phyloP scores from a whole-genome alignment of 1,284 basidiomycete species.

The Gomphus bonarii region DNA sequence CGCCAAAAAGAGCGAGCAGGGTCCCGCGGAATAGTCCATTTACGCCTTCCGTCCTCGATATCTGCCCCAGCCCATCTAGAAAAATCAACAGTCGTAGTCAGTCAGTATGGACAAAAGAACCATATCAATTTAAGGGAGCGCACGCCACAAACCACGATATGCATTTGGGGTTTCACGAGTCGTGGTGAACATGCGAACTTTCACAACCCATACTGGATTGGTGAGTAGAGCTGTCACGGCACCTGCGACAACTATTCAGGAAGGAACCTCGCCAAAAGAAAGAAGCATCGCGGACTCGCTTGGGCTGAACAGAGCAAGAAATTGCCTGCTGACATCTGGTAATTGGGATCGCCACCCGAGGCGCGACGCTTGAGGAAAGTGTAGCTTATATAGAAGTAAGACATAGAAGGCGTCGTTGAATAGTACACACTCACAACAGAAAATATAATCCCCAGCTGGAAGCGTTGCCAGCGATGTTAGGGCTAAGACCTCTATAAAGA shows the following conservation, averaged over 20 bases:
- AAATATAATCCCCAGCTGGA: constrained; percentile 98
- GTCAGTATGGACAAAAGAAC: background rate
- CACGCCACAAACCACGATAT: constrained; percentile 75
- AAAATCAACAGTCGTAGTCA: background rate
- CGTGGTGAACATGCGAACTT: constrained; percentile 95
- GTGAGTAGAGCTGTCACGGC: constrained; percentile 90
- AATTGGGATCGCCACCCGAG: constrained; percentile 45
- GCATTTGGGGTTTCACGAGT: constrained; percentile 49
- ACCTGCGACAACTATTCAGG: constrained; percentile 35
- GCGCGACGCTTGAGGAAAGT: constrained; percentile 86
- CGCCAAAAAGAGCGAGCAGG: constrained; percentile 82
- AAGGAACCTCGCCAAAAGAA: background rate
- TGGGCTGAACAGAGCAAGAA: constrained; percentile 89
- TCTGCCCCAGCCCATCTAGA: constrained; percentile 67
- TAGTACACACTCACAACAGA: constrained; percentile 65
- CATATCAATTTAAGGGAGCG: constrained; percentile 22
- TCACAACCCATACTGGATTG: constrained; percentile 98
- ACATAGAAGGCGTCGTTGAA: constrained; percentile 10
- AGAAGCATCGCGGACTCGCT: constrained; percentile 67
- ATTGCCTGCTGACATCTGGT: constrained; percentile 61
- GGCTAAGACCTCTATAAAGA: constrained; percentile 82
- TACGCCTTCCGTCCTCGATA: constrained; percentile 67
- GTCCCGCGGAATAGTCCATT: constrained; percentile 84
- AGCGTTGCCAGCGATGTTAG: constrained; percentile 95
- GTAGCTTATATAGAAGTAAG: constrained; percentile 46